A percentile compares a stretch with the other conserved stretches of the same genome.
Conservation (phyloP, 495 filamentous ascomycete species). For the Trichoderma reesei region DNA sequence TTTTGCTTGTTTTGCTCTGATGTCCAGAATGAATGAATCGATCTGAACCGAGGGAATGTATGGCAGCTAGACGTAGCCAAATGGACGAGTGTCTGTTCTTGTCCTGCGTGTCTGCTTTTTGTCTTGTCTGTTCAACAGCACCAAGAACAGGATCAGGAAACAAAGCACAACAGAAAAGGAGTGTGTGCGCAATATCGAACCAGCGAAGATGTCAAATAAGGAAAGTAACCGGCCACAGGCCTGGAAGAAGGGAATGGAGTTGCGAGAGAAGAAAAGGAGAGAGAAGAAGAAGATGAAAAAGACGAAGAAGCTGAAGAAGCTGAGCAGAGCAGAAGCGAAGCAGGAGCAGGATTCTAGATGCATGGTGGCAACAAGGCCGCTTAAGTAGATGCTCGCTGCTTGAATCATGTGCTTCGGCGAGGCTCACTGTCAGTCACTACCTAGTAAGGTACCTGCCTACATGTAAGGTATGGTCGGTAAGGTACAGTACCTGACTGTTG, state of each 20-base stretch:
- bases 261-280: neutral
- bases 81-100: neutral
- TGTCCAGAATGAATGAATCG: neutral
- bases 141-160: neutral
- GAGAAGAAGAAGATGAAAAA: neutral
- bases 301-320: neutral
- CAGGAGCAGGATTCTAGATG: neutral
- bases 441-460: no score
- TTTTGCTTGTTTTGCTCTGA: neutral
- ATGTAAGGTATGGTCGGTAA: no score
- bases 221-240: conserved; percentile 4
- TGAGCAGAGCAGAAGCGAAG: neutral
- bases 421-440: no score
- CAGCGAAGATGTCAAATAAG: neutral
- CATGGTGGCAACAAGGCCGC: neutral
- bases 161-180: neutral
- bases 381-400: neutral
- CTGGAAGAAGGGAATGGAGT: conserved; percentile 1
- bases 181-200: neutral
- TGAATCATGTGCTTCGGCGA: no score
- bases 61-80: neutral
- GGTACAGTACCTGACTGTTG: no score
- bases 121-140: neutral
- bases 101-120: neutral
- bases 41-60: neutral